Evolutionary conservation across 2,329 filamentous ascomycete genomes (phyloP), one percentile per base, ranked within the genome.

Genomic region (Fusarium algeriense): DNA sequence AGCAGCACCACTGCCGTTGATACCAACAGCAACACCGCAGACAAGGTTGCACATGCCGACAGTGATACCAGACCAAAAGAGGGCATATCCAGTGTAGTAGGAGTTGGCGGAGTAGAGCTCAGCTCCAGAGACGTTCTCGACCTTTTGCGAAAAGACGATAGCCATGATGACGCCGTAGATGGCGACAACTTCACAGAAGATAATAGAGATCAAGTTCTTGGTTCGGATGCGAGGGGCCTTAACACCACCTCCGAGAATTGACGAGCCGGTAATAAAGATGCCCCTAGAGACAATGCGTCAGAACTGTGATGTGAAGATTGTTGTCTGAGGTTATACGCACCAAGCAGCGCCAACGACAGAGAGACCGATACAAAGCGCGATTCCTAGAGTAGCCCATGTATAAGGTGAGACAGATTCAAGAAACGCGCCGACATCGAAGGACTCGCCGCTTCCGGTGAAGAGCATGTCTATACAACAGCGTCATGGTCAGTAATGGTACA

Each of bases 81-180:
- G 85, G 37, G 96, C 95, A 80, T 91, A 99, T 73, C 96, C 96
- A 28, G 95, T 98, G 81, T 97, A 99, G 85, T 95, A 96, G 78
- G 94, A 93, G 80, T 89, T 90, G 56, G 88, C 90, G 15, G 92
- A 92, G 83, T 92, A 92, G 34, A 94, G 82, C 20, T 87, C 86
- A 41, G 91, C 88, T 61, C 87, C 87, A 45, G 85, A 79, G 34
- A 96, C 88, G 60, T 87, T 81, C 76, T 89, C 88, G 76, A 99
- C 85, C 83, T 98, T 97, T 69, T 95, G 89, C 46, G 95, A 97
- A 86, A 98, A 98, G 78, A 99, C 93, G 81, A 99, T 99, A 77
- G 95, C 92, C 94, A 99, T 99, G 85, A 99, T 99, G 83, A 99
- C 95, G 78, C 97, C 97, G 88, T 99, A 99, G 83, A 99, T 99